Evolutionary conservation across 2,329 filamentous ascomycete species (phyloP).

Genomic region (Nothophaeocryptopus gaeumannii): DNA sequence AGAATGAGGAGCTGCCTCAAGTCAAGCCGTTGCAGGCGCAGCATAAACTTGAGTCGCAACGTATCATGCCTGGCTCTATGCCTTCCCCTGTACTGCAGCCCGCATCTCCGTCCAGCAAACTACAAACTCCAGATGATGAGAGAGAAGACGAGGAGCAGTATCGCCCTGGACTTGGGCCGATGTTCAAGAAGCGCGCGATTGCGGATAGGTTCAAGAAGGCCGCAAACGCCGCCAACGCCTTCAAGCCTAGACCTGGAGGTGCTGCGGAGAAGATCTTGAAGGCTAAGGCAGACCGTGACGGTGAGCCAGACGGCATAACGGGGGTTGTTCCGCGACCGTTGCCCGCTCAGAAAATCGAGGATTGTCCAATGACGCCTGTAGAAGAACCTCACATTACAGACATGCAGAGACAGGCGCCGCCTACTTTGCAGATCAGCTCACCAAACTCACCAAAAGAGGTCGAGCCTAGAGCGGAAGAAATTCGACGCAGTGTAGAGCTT

Average conservation of each 20-base stretch:
- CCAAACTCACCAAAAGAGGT: conserved; percentile 22
- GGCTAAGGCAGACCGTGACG: conserved; percentile 56
- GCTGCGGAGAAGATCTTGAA: conserved; percentile 70
- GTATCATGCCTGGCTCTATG: conserved; percentile 16
- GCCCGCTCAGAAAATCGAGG: conserved; percentile 24
- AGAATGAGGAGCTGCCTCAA: conserved; percentile 14
- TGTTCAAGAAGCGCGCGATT: conserved; percentile 79
- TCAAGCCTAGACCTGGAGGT: conserved; percentile 85
- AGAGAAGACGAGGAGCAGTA: conserved; percentile 41
- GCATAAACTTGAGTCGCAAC: conserved; percentile 21
- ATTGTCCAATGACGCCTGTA: conserved; percentile 13
- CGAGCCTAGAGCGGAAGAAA: conserved; percentile 3
- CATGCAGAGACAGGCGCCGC: conserved; percentile 15
- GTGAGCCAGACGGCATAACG: conserved; percentile 82
- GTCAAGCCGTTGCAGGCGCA: conserved; percentile 18
- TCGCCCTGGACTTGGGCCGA: conserved; percentile 80
- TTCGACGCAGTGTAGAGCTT: conserved; percentile 22
- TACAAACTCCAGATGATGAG: conserved; percentile 22
- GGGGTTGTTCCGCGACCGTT: conserved; percentile 78
- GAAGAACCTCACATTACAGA: conserved; percentile 5
- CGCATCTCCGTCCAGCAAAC: conserved; percentile 12
- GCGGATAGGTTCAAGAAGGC: conserved; percentile 76
- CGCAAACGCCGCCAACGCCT: conserved; percentile 67
- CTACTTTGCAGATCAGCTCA: conserved; percentile 28
- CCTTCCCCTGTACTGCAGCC: conserved; percentile 9